These are phyloP conservation scores for Jamesozyma jinghongensis DNA, from an alignment of 805 yeast species.

Conservation along the genomic window DNA sequence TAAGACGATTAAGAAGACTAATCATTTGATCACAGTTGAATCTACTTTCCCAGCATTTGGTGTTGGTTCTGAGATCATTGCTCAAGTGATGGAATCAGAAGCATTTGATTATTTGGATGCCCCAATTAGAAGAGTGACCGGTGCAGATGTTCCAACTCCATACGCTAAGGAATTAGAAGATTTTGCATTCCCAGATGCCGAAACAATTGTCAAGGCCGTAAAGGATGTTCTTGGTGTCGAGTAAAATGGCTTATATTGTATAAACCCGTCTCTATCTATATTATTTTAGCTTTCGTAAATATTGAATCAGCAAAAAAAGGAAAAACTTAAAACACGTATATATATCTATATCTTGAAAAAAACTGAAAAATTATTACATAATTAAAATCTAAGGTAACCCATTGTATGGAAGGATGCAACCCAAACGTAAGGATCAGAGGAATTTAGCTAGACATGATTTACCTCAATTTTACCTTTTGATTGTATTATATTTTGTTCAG, in stretches of 20 bases:
- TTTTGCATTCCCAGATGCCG: constrained; percentile 97
- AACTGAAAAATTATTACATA: too few species aligned
- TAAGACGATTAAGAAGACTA: constrained; percentile 89
- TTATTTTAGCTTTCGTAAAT: neutral
- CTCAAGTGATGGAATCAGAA: constrained; percentile 96
- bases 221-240: constrained; percentile 70
- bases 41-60: constrained; percentile 98
- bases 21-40: constrained; percentile 92
- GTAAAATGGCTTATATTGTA: constrained; percentile 8
- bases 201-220: constrained; percentile 77
- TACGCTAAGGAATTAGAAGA: constrained; percentile 93
- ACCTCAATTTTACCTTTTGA: constrained; percentile 64
- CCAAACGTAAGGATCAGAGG: constrained; percentile 1
- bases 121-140: constrained; percentile 97
- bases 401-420: constrained; percentile 1
- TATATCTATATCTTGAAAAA: too few species aligned
- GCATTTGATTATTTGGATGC: constrained; percentile 98
- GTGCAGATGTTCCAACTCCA: constrained; percentile 99
- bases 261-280: neutral
- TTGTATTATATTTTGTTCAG: constrained; percentile 72
- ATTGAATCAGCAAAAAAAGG: too few species aligned
- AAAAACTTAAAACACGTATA: too few species aligned
- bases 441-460: constrained; percentile 42
- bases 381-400: too few species aligned
- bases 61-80: constrained; percentile 96